These are phyloP conservation scores for Rhodotorula taiwanensis DNA, from an alignment of 768 basidiomycete species.

Conservation along the genomic window DNA sequence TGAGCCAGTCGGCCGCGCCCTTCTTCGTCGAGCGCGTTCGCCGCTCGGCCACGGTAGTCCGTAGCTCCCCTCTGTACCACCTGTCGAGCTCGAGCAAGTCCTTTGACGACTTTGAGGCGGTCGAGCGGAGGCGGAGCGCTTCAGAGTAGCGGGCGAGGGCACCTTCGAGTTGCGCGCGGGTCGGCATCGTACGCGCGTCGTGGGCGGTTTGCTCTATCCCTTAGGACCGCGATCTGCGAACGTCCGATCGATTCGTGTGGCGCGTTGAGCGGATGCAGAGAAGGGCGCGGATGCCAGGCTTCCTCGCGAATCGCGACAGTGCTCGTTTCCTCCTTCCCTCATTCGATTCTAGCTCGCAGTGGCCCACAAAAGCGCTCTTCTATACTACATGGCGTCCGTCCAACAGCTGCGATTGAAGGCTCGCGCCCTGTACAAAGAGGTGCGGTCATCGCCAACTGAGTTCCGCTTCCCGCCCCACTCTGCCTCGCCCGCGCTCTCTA, in stretches of 20 bases:
- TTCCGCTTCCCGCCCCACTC: not conserved
- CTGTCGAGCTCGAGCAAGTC: slow-evolving; percentile 5
- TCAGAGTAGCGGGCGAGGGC: slow-evolving; percentile 3
- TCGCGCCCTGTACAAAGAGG: slow-evolving; percentile 35
- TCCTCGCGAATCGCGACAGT: no score
- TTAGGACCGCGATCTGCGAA: no score
- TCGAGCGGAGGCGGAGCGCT: slow-evolving; percentile 1
- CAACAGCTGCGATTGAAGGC: slow-evolving; percentile 22
- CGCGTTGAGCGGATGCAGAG: not conserved
- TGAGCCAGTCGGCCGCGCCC: not conserved
- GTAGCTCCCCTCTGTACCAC: slow-evolving; percentile 1
- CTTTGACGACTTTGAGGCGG: not conserved
- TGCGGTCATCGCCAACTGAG: not conserved
- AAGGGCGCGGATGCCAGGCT: no score
- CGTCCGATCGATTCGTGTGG: no score
- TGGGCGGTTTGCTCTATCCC: not conserved
- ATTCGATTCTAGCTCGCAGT: no score
- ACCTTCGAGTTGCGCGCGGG: not conserved
- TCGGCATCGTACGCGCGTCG: slow-evolving; percentile 1
- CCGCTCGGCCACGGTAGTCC: not conserved
- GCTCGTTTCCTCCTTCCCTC: no score
- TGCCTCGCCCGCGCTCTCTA: not conserved
- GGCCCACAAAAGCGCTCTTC: no score
- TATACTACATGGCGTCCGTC: slow-evolving; percentile 15
- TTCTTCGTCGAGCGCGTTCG: not conserved